phyloP scores from a whole-genome alignment of 495 filamentous ascomycete species.

The Penicillium diatomitis region DNA sequence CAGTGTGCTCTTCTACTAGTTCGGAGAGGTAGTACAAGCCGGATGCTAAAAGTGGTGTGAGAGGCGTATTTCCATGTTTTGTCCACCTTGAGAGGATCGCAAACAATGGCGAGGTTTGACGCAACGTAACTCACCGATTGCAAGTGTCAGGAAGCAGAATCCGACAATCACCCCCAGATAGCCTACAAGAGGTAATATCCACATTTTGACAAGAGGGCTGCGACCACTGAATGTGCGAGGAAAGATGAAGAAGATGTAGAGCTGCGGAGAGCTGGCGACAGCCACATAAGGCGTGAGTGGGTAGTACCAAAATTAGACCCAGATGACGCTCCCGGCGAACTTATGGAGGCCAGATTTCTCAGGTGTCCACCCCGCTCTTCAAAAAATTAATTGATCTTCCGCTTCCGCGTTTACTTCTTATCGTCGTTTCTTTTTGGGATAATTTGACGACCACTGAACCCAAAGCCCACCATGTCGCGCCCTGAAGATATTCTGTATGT shows the following conservation, averaged over 20 bases:
- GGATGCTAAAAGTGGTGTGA: slow-evolving; percentile 49
- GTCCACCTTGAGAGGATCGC: no score
- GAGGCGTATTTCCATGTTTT: no score
- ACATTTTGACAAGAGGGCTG: slow-evolving; percentile 48
- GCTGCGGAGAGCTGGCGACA: neutral
- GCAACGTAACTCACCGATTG: slow-evolving; percentile 60
- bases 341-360: slow-evolving; percentile 10
- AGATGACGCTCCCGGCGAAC: slow-evolving; percentile 7
- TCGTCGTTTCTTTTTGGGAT: slow-evolving; percentile 1
- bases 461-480: slow-evolving; percentile 65
- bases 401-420: neutral
- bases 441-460: neutral
- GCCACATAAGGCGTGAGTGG: neutral
- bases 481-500: slow-evolving; percentile 85
- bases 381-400: slow-evolving; percentile 5
- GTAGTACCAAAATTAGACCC: neutral
- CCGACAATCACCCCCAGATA: slow-evolving; percentile 81
- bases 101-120: no score
- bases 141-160: slow-evolving; percentile 86
- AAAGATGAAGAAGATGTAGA: neutral
- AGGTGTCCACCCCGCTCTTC: slow-evolving; percentile 14
- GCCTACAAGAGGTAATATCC: slow-evolving; percentile 82
- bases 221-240: neutral
- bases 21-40: slow-evolving; percentile 98
- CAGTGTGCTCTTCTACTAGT: slow-evolving; percentile 94